Base-by-base conservation (phyloP, 768 basidiomycete genomes). In the Multifurca ochricompacta region DNA sequence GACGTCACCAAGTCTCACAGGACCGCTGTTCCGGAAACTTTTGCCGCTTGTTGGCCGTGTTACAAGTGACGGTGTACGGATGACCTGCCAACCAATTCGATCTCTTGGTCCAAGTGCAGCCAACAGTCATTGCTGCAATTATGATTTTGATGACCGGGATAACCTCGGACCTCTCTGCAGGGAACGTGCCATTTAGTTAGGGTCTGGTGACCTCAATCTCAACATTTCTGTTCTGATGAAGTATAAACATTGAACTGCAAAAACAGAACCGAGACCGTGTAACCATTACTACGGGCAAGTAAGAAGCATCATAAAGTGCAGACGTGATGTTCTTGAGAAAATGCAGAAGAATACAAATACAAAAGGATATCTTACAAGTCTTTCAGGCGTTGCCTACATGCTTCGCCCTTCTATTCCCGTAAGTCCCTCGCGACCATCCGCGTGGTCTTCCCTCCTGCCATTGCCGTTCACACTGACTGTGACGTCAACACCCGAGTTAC, bases 401-500 rank as follows among this genome's bases (percentile, higher is more conserved):
- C 19, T 56, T 34, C 55, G 55, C 34, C 58, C 54, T 25, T 59
- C 58, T 49, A 59, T 58, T 43, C 46, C 56, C 41, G 52, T 31
- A 30, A 59, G 47, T 43, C 49, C 49, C 42, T 59, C 59, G 21
- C 55, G 57, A 37, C 51, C 50, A 18, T 58, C 59, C 35, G 45
- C 25, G 8, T 51, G 58, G n/a, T 53, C 51, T 28, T 49, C 51
- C 48, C 62, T 56, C 54, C 55, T 52, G 53, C 66, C 8, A 43
- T 30, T 53, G n/a, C 42, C 55, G 25, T 56, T 55, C 43, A 45
- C 58, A 27, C 44, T 49, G 21, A 51, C 54, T 6, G 41, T 47
- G 16, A 51, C 53, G 25, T 64, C 51, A 34, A 69, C 69, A 23
- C 67, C 64, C 11, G 68, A 48, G 18, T 62, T 65, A 25, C 68